phyloP scores from a whole-genome alignment of 495 filamentous ascomycete species.

The Symbiotaphrina buchneri region DNA sequence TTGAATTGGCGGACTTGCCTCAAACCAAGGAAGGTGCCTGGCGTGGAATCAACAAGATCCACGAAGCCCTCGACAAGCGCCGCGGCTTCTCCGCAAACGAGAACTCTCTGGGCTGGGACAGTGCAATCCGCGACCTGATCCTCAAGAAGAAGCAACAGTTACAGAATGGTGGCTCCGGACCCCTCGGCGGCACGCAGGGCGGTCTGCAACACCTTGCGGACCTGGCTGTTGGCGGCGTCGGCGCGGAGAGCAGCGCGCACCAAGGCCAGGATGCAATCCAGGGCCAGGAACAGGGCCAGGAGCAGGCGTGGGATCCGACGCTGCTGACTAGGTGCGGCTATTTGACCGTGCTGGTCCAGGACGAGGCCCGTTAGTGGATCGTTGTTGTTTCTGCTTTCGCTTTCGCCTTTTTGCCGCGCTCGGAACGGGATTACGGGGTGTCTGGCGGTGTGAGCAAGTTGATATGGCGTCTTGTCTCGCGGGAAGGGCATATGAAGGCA shows the following conservation, averaged over 20 bases:
- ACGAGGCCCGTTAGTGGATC: too few species aligned
- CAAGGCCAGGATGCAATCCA: not conserved
- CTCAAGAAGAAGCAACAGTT: conserved; percentile 13
- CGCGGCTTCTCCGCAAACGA: conserved; percentile 19
- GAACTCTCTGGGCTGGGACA: conserved; percentile 19
- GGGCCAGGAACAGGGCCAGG: not conserved
- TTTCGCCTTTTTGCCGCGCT: too few species aligned
- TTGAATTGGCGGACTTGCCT: conserved; percentile 34
- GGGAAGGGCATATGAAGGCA: too few species aligned
- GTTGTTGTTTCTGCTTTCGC: too few species aligned
- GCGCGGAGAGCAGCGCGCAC: not conserved
- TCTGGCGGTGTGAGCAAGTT: too few species aligned
- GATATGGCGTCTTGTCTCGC: too few species aligned
- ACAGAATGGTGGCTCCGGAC: conserved; percentile 8
- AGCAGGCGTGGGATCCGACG: not conserved
- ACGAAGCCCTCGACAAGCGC: conserved; percentile 18
- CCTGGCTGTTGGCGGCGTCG: conserved; percentile 16
- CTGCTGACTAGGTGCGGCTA: not conserved
- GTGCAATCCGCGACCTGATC: conserved; percentile 23
- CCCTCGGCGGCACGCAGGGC: conserved; percentile 10
- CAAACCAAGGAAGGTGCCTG: conserved; percentile 21
- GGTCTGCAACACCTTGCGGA: conserved; percentile 41
- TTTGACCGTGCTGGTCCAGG: not conserved
- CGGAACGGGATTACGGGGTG: too few species aligned
- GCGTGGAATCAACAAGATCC: conserved; percentile 8